phyloP scores from a whole-genome alignment of 2,329 filamentous ascomycete species.

The Didymella sp. region DNA sequence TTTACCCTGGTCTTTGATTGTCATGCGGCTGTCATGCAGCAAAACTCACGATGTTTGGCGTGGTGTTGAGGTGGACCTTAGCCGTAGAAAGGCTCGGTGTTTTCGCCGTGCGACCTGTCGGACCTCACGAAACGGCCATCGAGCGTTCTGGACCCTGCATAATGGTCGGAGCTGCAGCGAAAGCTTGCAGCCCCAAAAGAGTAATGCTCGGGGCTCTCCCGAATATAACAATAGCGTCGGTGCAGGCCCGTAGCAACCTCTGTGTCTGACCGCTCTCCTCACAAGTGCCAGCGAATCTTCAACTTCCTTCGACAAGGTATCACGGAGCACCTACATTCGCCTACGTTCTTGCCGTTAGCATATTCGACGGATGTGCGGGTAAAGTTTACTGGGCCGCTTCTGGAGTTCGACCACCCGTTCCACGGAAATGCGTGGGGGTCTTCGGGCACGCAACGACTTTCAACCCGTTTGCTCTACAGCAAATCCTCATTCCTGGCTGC shows the following conservation, averaged over 20 bases:
- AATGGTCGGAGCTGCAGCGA: constrained; percentile 14
- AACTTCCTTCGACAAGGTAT: background rate
- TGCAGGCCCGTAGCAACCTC: background rate
- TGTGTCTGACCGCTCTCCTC: background rate
- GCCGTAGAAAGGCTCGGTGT: constrained; percentile 15
- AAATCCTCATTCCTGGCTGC: background rate
- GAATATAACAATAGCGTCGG: constrained; percentile 4
- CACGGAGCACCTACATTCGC: background rate
- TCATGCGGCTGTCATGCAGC: constrained; percentile 18
- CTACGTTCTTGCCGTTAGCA: background rate
- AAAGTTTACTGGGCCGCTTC: background rate
- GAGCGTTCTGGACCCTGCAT: constrained; percentile 19
- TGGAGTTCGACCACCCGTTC: background rate
- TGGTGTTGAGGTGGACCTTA: constrained; percentile 22
- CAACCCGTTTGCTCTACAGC: background rate
- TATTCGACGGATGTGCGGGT: background rate
- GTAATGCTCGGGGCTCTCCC: constrained; percentile 15
- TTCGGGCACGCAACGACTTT: background rate
- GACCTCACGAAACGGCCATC: background rate
- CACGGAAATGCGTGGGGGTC: background rate
- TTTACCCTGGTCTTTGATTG: constrained; percentile 10
- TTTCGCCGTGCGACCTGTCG: constrained; percentile 17
- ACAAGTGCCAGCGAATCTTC: background rate
- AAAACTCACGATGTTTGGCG: constrained; percentile 23
- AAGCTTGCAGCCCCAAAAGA: background rate